phyloP scores from a whole-genome alignment of 768 basidiomycete species.

The Psilocybe tampanensis region DNA sequence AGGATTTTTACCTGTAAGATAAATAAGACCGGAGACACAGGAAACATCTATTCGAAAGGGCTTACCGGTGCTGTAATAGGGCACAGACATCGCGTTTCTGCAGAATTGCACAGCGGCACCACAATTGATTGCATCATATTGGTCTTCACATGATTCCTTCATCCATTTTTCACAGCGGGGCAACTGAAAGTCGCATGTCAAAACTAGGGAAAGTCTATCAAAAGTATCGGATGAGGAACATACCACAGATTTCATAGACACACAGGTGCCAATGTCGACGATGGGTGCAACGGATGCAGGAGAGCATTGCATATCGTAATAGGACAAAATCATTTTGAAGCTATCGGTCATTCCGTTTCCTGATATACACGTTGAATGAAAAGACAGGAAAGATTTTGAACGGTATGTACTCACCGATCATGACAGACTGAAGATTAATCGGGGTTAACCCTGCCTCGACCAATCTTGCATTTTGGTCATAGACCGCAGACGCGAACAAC shows the following conservation, averaged over 20 bases:
- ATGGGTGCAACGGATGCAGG: conserved; percentile 49
- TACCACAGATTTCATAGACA: conserved; percentile 62
- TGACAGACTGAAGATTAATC: conserved; percentile 69
- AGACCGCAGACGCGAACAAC: conserved; percentile 74
- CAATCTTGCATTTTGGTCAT: conserved; percentile 67
- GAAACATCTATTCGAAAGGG: not conserved
- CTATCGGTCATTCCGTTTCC: conserved; percentile 69
- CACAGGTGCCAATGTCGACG: conserved; percentile 47
- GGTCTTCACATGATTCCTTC: conserved; percentile 57
- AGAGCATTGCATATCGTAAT: conserved; percentile 58
- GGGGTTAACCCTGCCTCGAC: conserved; percentile 53
- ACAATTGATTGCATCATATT: conserved; percentile 68
- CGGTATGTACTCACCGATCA: conserved; percentile 56
- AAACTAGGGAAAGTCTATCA: not conserved
- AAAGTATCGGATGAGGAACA: conserved; percentile 17
- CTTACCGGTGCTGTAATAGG: conserved; percentile 44
- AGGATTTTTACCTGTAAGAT: conserved; percentile 45
- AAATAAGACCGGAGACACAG: not conserved
- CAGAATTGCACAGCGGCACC: conserved; percentile 66
- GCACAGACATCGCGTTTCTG: conserved; percentile 45
- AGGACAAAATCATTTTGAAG: conserved; percentile 42
- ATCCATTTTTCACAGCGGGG: conserved; percentile 66
- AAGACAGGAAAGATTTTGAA: not conserved
- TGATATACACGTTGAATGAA: conserved; percentile 12
- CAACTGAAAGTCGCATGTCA: conserved; percentile 37